phyloP scores from a whole-genome alignment of 2,329 filamentous ascomycete species.

The Aspergillus fumigatiaffinis region DNA sequence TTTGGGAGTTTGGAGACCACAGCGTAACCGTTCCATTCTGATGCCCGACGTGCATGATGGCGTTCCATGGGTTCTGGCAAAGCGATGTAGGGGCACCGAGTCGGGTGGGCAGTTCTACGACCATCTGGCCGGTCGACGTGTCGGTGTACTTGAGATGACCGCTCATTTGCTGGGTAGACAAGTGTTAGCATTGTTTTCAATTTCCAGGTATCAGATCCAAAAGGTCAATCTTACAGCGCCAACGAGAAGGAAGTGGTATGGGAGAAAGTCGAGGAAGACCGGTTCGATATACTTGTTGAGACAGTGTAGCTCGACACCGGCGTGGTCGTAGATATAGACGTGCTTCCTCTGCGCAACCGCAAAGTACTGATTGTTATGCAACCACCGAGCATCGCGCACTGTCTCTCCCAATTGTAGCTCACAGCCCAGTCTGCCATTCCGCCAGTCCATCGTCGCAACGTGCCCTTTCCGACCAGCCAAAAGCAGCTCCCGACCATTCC shows the following conservation, averaged over 20 bases:
- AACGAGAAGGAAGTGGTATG: conserved; percentile 90
- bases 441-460: conserved; percentile 95
- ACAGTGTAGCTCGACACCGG: conserved; percentile 89
- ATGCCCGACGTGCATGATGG: conserved; percentile 85
- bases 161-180: conserved; percentile 61
- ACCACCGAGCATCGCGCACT: conserved; percentile 80
- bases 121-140: conserved; percentile 84
- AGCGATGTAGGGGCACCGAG: conserved; percentile 80
- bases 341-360: conserved; percentile 95
- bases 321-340: conserved; percentile 91
- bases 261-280: conserved; percentile 89
- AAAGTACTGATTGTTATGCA: conserved; percentile 91
- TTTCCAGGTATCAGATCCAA: too few species aligned
- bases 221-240: conserved; percentile 61
- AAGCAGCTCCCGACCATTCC: conserved; percentile 81
- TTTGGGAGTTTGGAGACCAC: conserved; percentile 89
- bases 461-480: conserved; percentile 89
- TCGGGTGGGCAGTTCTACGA: conserved; percentile 79
- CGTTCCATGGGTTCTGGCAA: conserved; percentile 86
- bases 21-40: conserved; percentile 92
- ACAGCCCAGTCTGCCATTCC: conserved; percentile 83
- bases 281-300: conserved; percentile 87
- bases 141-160: conserved; percentile 93
- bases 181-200: neutral
- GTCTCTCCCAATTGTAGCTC: conserved; percentile 91